These are phyloP conservation scores for Thalassiosira ordinaria DNA, from an alignment of 352 stramenopile genomes.

Conservation along the genomic window DNA sequence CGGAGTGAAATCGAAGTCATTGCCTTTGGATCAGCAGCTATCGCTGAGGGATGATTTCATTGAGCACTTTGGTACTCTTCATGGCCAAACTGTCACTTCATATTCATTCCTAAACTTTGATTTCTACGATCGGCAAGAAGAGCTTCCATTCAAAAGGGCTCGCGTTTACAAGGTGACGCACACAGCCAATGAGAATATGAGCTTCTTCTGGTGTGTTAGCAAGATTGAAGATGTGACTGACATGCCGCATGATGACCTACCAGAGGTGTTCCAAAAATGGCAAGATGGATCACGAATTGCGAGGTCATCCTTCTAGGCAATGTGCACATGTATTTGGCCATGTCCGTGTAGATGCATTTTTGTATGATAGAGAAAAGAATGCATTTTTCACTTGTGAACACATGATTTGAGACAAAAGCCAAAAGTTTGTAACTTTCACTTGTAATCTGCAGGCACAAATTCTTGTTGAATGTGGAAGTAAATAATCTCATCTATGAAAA, in stretches of 20 bases:
- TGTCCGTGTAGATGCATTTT: too few relatives aligned
- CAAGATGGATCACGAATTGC: constrained; percentile 9
- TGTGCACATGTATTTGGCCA: too few relatives aligned
- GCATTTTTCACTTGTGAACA: too few relatives aligned
- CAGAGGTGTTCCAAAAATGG: constrained; percentile 4
- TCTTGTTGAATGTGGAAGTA: too few relatives aligned
- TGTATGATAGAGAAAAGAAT: too few relatives aligned
- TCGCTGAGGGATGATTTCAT: constrained; percentile 12
- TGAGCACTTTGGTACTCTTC: constrained; percentile 7
- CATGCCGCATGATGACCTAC: neutral
- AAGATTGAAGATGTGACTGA: constrained; percentile 21
- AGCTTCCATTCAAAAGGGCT: constrained; percentile 5
- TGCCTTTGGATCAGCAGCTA: neutral
- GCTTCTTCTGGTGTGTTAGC: constrained; percentile 1
- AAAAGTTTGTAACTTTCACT: too few relatives aligned
- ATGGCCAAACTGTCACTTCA: constrained; percentile 6
- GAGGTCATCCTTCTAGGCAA: too few relatives aligned
- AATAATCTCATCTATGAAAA: too few relatives aligned
- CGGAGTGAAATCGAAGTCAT: constrained; percentile 6
- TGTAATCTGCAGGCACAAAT: too few relatives aligned
- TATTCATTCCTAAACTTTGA: neutral
- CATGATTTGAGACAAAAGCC: too few relatives aligned
- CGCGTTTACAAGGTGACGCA: constrained; percentile 7
- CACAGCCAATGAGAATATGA: neutral
- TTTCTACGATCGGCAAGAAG: neutral